These are phyloP conservation scores for Anthoceros angustus DNA, from an alignment of 225 moss, liverwort and hornwort species.

Conservation along the genomic window DNA sequence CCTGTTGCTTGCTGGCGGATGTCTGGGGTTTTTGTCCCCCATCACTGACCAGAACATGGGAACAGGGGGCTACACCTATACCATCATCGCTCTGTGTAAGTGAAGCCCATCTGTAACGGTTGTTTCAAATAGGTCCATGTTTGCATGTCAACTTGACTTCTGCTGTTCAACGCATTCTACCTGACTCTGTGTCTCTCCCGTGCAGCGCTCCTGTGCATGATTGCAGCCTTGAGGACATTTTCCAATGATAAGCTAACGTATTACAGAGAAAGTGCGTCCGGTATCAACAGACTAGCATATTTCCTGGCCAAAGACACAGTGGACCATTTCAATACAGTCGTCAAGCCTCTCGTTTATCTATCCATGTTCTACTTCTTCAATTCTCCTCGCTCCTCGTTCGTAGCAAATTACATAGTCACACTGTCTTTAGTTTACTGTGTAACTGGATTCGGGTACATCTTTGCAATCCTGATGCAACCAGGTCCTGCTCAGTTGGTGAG, in stretches of 20 bases:
- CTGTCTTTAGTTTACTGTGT: conserved; percentile 65
- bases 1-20: conserved; percentile 66
- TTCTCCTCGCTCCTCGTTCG: conserved; percentile 63
- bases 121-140: too few relatives aligned
- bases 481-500: conserved; percentile 77
- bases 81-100: conserved; percentile 68
- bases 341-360: conserved; percentile 78
- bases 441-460: conserved; percentile 63
- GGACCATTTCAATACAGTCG: conserved; percentile 64
- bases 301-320: conserved; percentile 78
- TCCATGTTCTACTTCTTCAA: conserved; percentile 94
- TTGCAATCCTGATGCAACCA: conserved; percentile 57
- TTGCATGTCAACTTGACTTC: too few relatives aligned
- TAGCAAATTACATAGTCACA: conserved; percentile 48
- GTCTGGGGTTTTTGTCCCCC: conserved; percentile 46
- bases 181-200: neutral
- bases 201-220: conserved; percentile 82
- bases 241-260: conserved; percentile 62
- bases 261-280: conserved; percentile 92
- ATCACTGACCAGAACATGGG: conserved; percentile 49
- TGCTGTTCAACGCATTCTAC: neutral
- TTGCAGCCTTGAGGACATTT: conserved; percentile 76
- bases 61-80: conserved; percentile 51
- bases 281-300: conserved; percentile 62
- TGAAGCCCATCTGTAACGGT: neutral